These are phyloP conservation scores for Zymoseptoria pseudotritici DNA, from an alignment of 2,329 filamentous ascomycete species.

Conservation along the genomic window DNA sequence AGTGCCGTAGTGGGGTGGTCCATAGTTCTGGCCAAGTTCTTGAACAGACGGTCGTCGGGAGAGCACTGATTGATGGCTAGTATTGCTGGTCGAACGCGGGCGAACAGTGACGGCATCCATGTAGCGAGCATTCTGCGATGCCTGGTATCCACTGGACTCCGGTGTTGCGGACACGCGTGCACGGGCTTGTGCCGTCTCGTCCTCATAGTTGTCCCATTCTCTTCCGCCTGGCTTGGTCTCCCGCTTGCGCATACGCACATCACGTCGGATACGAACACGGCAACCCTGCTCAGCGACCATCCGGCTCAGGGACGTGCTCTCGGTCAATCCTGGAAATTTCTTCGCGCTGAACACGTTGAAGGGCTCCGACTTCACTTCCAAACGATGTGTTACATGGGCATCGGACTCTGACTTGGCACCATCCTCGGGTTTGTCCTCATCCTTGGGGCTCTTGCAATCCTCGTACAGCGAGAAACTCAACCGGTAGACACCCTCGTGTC, in stretches of 20 bases:
- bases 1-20: conserved; percentile 32
- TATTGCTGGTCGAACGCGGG: conserved; percentile 34
- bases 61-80: conserved; percentile 27
- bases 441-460: conserved; percentile 77
- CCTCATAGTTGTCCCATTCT: conserved; percentile 61
- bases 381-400: conserved; percentile 67
- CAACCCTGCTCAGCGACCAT: conserved; percentile 94
- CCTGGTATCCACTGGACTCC: conserved; percentile 17
- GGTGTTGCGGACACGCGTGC: conserved; percentile 37
- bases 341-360: conserved; percentile 94
- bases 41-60: conserved; percentile 39
- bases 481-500: conserved; percentile 90
- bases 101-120: conserved; percentile 27
- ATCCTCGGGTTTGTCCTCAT: conserved; percentile 54
- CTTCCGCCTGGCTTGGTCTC: conserved; percentile 58
- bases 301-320: conserved; percentile 81
- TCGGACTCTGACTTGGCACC: conserved; percentile 33
- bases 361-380: conserved; percentile 80
- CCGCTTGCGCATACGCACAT: conserved; percentile 83
- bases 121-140: conserved; percentile 23
- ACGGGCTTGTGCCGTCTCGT: conserved; percentile 43
- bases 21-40: conserved; percentile 37
- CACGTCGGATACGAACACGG: conserved; percentile 87
- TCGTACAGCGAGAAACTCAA: conserved; percentile 90
- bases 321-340: conserved; percentile 91